Evolutionary conservation across 768 basidiomycete genomes (phyloP).

Genomic region (Calocybe indica): DNA sequence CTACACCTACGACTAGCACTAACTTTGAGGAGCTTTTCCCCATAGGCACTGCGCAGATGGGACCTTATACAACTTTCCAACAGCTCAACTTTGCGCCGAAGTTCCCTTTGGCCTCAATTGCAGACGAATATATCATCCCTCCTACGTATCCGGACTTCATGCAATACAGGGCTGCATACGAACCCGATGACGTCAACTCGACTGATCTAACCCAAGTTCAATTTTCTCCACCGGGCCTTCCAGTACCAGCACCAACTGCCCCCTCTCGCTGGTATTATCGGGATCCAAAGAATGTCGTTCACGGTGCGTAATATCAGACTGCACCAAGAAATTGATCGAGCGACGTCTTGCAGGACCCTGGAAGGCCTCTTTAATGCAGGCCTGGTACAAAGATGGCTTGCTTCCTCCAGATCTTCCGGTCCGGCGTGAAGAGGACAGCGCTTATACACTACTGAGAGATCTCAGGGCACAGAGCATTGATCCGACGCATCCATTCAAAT

Average conservation of each 20-base stretch:
- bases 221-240: conserved; percentile 76
- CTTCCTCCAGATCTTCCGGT: conserved; percentile 81
- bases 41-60: conserved; percentile 64
- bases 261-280: conserved; percentile 80
- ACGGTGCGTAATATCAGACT: conserved; percentile 44
- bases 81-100: conserved; percentile 81
- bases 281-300: conserved; percentile 75
- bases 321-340: conserved; percentile 2
- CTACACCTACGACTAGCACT: conserved; percentile 28
- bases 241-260: conserved; percentile 58
- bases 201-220: conserved; percentile 54
- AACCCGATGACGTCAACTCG: conserved; percentile 44
- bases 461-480: conserved; percentile 74
- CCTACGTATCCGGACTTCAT: conserved; percentile 82
- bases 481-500: conserved; percentile 73
- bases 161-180: conserved; percentile 58
- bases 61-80: conserved; percentile 89
- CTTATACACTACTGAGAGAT: conserved; percentile 66
- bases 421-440: conserved; percentile 65
- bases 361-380: conserved; percentile 84
- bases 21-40: conserved; percentile 64
- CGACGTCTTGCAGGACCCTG: conserved; percentile 57
- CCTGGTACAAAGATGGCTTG: conserved; percentile 82
- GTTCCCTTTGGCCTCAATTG: conserved; percentile 83
- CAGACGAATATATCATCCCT: conserved; percentile 88